A percentile compares a stretch with the other conserved stretches of the same genome.
Evolutionary conservation across 805 yeast genomes (phyloP).

Genomic region (Priceomyces medius): DNA sequence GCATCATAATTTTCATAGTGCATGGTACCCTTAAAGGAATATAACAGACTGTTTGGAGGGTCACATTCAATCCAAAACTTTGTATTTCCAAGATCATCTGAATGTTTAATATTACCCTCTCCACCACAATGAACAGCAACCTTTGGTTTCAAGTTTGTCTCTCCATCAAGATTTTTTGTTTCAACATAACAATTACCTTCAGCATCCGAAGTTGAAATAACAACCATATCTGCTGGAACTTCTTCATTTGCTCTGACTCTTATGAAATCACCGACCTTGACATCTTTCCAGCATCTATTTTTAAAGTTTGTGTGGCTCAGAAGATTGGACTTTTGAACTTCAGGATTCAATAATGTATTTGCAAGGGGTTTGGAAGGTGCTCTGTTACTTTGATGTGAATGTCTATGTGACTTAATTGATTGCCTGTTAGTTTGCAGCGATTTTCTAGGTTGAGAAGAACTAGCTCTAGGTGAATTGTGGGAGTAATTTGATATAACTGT

Average conservation of each 20-base stretch:
- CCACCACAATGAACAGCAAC: constrained; percentile 54
- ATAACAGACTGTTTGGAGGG: constrained; percentile 65
- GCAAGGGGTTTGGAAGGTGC: constrained; percentile 13
- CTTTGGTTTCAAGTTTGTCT: constrained; percentile 67
- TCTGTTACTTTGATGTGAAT: constrained; percentile 8
- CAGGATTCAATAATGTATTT: constrained; percentile 24
- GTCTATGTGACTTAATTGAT: constrained; percentile 6
- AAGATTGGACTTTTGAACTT: constrained; percentile 4
- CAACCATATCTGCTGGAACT: constrained; percentile 71
- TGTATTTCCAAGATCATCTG: constrained; percentile 57
- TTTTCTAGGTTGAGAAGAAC: neutral
- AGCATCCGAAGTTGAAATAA: constrained; percentile 63
- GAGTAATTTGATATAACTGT: constrained; percentile 38
- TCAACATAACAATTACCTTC: constrained; percentile 76
- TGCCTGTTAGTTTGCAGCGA: constrained; percentile 2
- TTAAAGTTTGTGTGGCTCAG: constrained; percentile 31
- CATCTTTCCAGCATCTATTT: constrained; percentile 64
- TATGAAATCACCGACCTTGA: constrained; percentile 70
- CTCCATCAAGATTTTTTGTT: constrained; percentile 83
- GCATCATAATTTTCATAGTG: constrained; percentile 46
- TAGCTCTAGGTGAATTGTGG: constrained; percentile 1
- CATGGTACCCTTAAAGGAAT: constrained; percentile 64
- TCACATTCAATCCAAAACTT: constrained; percentile 67
- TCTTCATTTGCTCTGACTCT: constrained; percentile 73
- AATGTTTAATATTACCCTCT: constrained; percentile 44